Evolutionary conservation across 352 stramenopile genomes (phyloP), one percentile per base, ranked within the genome.

Genomic region (Pythium aphanidermatum): DNA sequence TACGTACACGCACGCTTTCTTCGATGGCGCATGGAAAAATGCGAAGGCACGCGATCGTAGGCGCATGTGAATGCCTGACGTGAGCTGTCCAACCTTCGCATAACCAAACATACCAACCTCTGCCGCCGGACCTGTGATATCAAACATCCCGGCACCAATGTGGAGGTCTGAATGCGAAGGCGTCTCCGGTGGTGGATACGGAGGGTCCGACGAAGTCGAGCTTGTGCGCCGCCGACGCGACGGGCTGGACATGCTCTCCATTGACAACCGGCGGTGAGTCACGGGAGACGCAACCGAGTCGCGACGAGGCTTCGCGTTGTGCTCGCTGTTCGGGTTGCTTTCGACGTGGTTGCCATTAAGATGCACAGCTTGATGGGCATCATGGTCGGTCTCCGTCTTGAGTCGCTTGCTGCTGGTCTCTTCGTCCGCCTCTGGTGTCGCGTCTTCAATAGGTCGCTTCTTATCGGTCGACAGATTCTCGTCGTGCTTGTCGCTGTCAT

Each of bases 101-200:
- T 95, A 95, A 5, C 84, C 86, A 50, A 91, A 90, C 82, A 95
- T 95, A 14, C 82, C 80, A 3, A 86, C 81, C 40, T 94, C 80
- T 4, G 78, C 80, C 1, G 76, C 79, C 0, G 82, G 82, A 0
- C 80, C 80, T 0, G 84, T 95, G 55, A 92, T 89, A 54, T 95
- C 84, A 67, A 73, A 88, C 65, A 89, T 88, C 11, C 60, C 84
- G 2, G 74, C 77, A 35, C 82, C 84, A 30, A 93, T 80, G 23
- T 28, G 55, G 23, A 91, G 37, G 5, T 60, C 52, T 3, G 66
- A 70, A 0, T 43, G 25, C 1, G 21, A 38, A 2, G 55, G 47
- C 14, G 41, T 35, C 10, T 39, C 40, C 17, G 55, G 55, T 32
- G 55, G 48, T 12, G 55, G 55, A 0, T 26, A 6, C n/a, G 34